Conservation (phyloP, 2,329 filamentous ascomycete genomes). For the Ceratocystis colombiana region DNA sequence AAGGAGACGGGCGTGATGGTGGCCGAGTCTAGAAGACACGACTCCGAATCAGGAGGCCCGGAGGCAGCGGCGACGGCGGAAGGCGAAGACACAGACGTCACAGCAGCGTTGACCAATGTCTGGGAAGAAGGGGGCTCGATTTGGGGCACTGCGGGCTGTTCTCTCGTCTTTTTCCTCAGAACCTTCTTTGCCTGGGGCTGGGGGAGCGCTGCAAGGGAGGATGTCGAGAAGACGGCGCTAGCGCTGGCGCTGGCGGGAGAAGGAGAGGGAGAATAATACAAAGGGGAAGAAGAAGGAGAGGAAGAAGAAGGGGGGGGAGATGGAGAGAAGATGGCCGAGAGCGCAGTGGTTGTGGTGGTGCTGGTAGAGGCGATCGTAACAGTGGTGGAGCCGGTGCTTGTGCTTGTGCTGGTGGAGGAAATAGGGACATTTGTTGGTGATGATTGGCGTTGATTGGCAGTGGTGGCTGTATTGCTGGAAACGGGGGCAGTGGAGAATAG, state of each 20-base stretch:
- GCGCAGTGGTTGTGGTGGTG: background rate
- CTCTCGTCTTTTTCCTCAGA: slow-evolving; percentile 1
- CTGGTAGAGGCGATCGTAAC: background rate
- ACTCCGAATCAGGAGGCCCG: slow-evolving; percentile 26
- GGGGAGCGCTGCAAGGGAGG: slow-evolving; percentile 12
- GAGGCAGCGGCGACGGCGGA: background rate
- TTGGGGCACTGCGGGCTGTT: background rate
- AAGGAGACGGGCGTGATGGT: slow-evolving; percentile 31
- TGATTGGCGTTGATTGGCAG: slow-evolving; percentile 4
- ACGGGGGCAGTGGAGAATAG: no score
- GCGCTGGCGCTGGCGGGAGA: background rate
- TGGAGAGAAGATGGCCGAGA: background rate
- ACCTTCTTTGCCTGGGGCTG: background rate
- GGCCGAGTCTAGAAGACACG: slow-evolving; percentile 35
- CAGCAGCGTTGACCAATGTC: background rate
- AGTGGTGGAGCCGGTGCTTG: slow-evolving; percentile 3
- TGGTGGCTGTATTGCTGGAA: background rate
- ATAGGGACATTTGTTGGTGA: slow-evolving; percentile 11
- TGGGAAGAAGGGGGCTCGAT: background rate
- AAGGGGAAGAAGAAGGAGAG: background rate
- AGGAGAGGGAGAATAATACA: background rate
- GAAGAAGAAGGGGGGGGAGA: background rate
- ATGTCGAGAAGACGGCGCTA: slow-evolving; percentile 6
- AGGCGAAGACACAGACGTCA: background rate
- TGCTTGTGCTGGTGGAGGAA: background rate